Evolutionary conservation across 345 rosid genomes (phyloP).

Genomic region (Xanthoceras sorbifolium): DNA sequence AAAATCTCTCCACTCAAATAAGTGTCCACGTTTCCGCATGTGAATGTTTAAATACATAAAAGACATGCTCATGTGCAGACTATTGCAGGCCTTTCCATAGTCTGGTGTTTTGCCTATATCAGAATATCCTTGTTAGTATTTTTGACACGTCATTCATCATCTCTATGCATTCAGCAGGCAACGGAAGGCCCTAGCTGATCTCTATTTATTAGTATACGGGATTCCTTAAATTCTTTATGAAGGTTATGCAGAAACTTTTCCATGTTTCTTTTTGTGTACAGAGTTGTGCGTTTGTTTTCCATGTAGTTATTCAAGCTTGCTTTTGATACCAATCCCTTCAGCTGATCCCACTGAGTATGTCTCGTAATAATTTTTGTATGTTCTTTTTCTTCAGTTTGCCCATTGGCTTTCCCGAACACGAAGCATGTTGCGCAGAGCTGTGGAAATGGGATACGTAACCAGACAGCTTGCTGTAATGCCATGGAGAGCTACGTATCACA

Average conservation of each 20-base stretch:
- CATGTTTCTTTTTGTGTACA: neutral
- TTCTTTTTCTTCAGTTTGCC: slow-evolving; percentile 66
- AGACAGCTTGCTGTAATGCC: slow-evolving; percentile 68
- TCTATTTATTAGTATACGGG: neutral
- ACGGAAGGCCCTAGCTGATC: neutral
- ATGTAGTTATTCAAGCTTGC: neutral
- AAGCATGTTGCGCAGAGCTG: slow-evolving; percentile 67
- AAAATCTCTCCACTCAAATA: neutral
- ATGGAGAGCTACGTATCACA: slow-evolving; percentile 87
- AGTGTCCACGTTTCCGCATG: neutral
- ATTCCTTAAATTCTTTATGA: neutral
- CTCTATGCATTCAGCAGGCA: neutral
- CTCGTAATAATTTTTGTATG: slow-evolving; percentile 7
- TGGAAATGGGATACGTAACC: slow-evolving; percentile 50
- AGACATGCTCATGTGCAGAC: neutral
- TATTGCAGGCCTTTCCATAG: neutral
- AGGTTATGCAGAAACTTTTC: neutral
- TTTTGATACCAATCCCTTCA: neutral
- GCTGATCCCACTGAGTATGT: neutral
- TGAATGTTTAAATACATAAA: neutral
- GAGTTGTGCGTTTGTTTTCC: neutral
- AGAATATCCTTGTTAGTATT: too few relatives aligned
- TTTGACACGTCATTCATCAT: too few relatives aligned
- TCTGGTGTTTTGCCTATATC: too few relatives aligned
- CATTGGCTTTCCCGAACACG: slow-evolving; percentile 79